Evolutionary conservation across 768 basidiomycete genomes (phyloP).

Genomic region (Boletus reticulatus): DNA sequence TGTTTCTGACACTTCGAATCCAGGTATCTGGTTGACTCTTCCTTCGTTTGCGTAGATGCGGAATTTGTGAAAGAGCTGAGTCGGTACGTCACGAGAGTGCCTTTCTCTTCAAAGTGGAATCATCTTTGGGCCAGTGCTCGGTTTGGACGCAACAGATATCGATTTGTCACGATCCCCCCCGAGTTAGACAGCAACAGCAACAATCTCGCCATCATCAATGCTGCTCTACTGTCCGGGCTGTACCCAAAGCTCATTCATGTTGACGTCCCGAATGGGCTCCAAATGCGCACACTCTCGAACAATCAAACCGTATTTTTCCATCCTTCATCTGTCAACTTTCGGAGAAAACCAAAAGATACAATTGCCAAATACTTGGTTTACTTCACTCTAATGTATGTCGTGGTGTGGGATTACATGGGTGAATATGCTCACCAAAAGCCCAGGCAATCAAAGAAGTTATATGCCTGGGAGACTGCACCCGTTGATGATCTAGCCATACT

Average conservation of each 20-base stretch:
- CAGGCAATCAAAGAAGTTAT: constrained; percentile 92
- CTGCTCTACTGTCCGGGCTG: constrained; percentile 80
- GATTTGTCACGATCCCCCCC: constrained; percentile 72
- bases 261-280: constrained; percentile 51
- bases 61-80: constrained; percentile 68
- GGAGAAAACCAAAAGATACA: constrained; percentile 63
- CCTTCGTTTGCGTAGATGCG: constrained; percentile 71
- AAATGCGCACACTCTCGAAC: constrained; percentile 79
- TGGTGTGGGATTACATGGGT: neutral
- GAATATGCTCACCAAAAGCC: constrained; percentile 6
- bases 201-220: constrained; percentile 68
- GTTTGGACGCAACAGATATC: constrained; percentile 68
- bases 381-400: constrained; percentile 81
- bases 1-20: neutral
- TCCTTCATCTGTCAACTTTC: constrained; percentile 90
- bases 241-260: constrained; percentile 87
- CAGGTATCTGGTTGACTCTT: constrained; percentile 87
- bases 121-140: constrained; percentile 52
- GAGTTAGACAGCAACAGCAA: constrained; percentile 68
- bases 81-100: constrained; percentile 38
- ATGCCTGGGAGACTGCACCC: constrained; percentile 91
- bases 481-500: constrained; percentile 80
- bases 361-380: constrained; percentile 74
- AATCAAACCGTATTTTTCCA: constrained; percentile 80
- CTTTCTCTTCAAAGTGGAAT: neutral